A percentile compares a stretch with the other conserved stretches of the same genome.
phyloP scores from a whole-genome alignment of 768 basidiomycete genomes.

The Mycena chlorophos region DNA sequence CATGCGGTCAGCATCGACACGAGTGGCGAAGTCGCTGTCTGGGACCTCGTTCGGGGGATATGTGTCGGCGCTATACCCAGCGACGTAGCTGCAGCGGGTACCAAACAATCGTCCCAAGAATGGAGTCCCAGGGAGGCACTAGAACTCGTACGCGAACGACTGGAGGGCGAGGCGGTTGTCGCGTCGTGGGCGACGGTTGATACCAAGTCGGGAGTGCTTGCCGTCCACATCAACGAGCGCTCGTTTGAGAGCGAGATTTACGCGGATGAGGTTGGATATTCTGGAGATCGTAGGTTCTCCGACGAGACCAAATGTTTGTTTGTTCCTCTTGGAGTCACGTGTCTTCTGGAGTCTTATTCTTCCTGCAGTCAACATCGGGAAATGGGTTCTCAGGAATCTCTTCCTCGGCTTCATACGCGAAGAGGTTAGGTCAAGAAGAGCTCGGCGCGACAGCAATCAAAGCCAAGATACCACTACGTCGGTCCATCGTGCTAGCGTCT shows the following conservation, averaged over 20 bases:
- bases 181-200: constrained; percentile 85
- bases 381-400: constrained; percentile 86
- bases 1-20: constrained; percentile 93
- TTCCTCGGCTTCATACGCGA: constrained; percentile 79
- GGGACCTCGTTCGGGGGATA: constrained; percentile 81
- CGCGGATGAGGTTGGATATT: constrained; percentile 84
- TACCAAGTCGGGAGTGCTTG: constrained; percentile 85
- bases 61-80: constrained; percentile 72
- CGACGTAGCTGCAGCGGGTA: constrained; percentile 61
- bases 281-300: constrained; percentile 55
- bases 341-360: constrained; percentile 13
- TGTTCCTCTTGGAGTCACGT: constrained; percentile 5
- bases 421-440: constrained; percentile 49
- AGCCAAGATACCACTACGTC: constrained; percentile 26
- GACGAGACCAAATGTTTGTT: constrained; percentile 82
- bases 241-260: constrained; percentile 96
- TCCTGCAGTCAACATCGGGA: constrained; percentile 80
- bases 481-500: constrained; percentile 22
- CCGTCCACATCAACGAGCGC: constrained; percentile 82
- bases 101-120: constrained; percentile 43
- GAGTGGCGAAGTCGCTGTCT: constrained; percentile 82
- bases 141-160: constrained; percentile 82
- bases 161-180: constrained; percentile 93
- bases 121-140: constrained; percentile 79
- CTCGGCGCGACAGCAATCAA: constrained; percentile 32